Base-by-base conservation (phyloP, 2,329 filamentous ascomycete species). In the Fusarium longipes region DNA sequence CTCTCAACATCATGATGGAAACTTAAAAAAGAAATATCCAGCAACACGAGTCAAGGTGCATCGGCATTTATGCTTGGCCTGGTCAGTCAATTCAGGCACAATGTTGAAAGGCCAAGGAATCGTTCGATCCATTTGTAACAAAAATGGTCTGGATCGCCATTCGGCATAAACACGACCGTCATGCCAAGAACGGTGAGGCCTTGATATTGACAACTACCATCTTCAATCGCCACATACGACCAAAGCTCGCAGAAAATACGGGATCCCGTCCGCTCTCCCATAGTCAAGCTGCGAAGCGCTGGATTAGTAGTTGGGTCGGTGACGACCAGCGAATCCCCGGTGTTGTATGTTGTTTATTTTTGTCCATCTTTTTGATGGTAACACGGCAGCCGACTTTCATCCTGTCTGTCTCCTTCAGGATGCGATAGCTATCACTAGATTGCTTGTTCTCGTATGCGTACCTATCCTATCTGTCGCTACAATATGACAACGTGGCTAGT, bases 211-310 rank as follows among this genome's bases (percentile, higher is more conserved):
- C 0, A 8, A 5, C 7, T 11, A 17, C 4, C 12, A 56, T 6
- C 2, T 1, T 2, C 5, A 1, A 10, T 9, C 8, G n/a, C 5
- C 48, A 62, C 56, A 62, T 62, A 62, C 58, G 58, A 61, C 56
- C 58, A 61, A 42, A 62, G 58, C 58, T 62, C 58, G 56, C 36
- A 60, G 58, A 60, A 52, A 61, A 60, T 59, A 61, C 57, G 44
- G 57, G 57, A 60, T 60, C 57, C 57, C 55, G 57, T 61, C 57
- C 32, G 57, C 57, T 60, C 57, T 60, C 57, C 57, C 38, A 51
- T 58, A 50, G 57, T 58, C 38, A 58, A 60, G 27, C 57, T 58
- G 38, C 53, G n/a, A n/a, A n/a, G n/a, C n/a, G n/a, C n/a, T n/a
- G n/a, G n/a, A n/a, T n/a, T n/a, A n/a, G n/a, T n/a, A n/a, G n/a